Percentiles rank a stretch among this genome's conserved stretches.
Evolutionary conservation across 169 alveolate genomes (phyloP).

Genomic region (Eimeria sp.): DNA sequence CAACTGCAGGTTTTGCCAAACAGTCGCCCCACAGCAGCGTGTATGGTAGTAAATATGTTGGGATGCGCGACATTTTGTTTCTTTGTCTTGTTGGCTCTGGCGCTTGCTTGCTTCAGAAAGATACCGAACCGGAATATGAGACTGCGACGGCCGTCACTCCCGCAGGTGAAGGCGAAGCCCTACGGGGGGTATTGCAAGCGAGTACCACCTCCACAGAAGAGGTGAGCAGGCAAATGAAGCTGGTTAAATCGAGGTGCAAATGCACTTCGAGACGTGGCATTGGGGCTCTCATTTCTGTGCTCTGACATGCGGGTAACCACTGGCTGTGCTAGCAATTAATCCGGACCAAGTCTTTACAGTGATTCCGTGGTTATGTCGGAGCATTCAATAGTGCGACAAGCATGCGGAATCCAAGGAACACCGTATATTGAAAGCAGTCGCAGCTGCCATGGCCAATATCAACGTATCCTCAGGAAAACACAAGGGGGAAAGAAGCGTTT

Average conservation of each 20-base stretch:
- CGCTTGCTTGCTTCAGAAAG: neutral
- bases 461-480: neutral
- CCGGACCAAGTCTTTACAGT: neutral
- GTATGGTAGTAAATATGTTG: neutral
- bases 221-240: neutral
- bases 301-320: neutral
- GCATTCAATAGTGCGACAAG: neutral
- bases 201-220: neutral
- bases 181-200: neutral
- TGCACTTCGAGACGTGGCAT: neutral
- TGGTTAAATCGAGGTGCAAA: neutral
- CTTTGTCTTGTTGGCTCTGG: neutral
- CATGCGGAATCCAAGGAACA: neutral
- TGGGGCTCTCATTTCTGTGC: neutral
- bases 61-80: neutral
- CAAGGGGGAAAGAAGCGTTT: neutral
- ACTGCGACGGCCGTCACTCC: neutral
- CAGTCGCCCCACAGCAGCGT: neutral
- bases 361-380: neutral
- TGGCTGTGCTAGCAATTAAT: neutral
- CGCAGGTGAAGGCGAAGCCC: neutral
- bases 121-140: neutral
- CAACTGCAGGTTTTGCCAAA: neutral
- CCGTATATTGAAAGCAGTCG: neutral
- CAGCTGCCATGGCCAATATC: neutral